These are phyloP conservation scores for Raphanus raphanistrum DNA, from an alignment of 345 rosid genomes.

Conservation along the genomic window DNA sequence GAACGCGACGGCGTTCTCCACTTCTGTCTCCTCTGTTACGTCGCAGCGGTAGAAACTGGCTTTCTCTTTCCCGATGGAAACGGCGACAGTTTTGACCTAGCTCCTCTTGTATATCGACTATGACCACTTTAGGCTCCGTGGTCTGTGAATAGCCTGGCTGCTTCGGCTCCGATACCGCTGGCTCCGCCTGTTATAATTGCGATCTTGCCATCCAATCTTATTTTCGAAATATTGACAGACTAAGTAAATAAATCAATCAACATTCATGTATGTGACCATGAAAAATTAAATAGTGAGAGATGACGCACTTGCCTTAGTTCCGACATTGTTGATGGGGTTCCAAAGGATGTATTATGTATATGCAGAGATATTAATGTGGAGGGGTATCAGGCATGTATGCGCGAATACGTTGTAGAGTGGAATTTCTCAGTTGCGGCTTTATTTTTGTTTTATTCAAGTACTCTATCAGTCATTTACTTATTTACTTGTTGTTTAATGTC, in stretches of 20 bases:
- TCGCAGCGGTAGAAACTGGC: not conserved
- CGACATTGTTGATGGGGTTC: not conserved
- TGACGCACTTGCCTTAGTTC: not conserved
- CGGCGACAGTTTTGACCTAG: not conserved
- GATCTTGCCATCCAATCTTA: not conserved
- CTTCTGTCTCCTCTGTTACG: not conserved
- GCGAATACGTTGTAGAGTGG: too few relatives aligned
- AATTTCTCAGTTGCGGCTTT: too few relatives aligned
- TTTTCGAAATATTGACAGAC: not conserved
- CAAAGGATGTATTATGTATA: not conserved
- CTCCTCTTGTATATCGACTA: slow-evolving; percentile 5
- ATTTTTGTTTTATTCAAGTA: too few relatives aligned
- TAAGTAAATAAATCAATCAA: not conserved
- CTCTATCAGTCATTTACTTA: too few relatives aligned
- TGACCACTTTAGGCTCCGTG: slow-evolving; percentile 3
- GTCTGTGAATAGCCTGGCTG: not conserved
- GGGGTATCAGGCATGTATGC: not conserved
- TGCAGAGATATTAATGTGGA: not conserved
- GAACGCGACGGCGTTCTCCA: not conserved
- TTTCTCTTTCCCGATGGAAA: not conserved
- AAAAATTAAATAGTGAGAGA: not conserved
- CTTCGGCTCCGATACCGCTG: not conserved
- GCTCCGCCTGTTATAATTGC: slow-evolving; percentile 13
- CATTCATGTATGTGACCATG: not conserved
- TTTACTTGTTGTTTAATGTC: too few relatives aligned